These are phyloP conservation scores for Euphorbia corollata DNA, from an alignment of 441 rosid genomes.

Conservation along the genomic window DNA sequence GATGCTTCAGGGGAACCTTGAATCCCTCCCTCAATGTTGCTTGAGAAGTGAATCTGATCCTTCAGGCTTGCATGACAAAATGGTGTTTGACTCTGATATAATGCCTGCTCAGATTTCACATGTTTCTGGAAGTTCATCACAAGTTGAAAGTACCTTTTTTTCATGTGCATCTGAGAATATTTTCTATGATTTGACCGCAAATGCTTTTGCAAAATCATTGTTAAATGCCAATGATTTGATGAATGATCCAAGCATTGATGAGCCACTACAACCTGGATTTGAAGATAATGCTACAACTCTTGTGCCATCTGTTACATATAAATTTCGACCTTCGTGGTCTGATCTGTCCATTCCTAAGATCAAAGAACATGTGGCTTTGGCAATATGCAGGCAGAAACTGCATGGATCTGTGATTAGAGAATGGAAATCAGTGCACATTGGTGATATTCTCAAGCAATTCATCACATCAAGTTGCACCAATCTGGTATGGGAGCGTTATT, in stretches of 20 bases:
- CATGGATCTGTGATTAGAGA: conserved; percentile 55
- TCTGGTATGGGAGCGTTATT: conserved; percentile 29
- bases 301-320: conserved; percentile 31
- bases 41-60: conserved; percentile 19
- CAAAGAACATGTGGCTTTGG: conserved; percentile 53
- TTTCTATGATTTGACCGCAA: conserved; percentile 32
- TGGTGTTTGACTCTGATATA: conserved; percentile 22
- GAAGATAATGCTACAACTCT: conserved; percentile 29
- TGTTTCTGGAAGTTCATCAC: conserved; percentile 30
- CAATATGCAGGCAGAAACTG: conserved; percentile 79
- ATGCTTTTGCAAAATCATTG: conserved; percentile 40
- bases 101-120: conserved; percentile 22
- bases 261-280: conserved; percentile 69
- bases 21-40: conserved; percentile 21
- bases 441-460: conserved; percentile 37
- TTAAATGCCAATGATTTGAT: conserved; percentile 25
- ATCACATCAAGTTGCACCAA: conserved; percentile 28
- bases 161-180: conserved; percentile 30
- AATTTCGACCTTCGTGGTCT: conserved; percentile 37
- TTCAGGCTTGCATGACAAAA: conserved; percentile 24
- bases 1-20: conserved; percentile 39
- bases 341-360: conserved; percentile 40
- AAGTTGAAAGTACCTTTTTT: conserved; percentile 27
- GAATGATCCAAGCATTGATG: conserved; percentile 37
- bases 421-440: conserved; percentile 49